Evolutionary conservation across 257 asterid genomes (phyloP), one percentile per base, ranked within the genome.

Genomic region (Solanum piurae): DNA sequence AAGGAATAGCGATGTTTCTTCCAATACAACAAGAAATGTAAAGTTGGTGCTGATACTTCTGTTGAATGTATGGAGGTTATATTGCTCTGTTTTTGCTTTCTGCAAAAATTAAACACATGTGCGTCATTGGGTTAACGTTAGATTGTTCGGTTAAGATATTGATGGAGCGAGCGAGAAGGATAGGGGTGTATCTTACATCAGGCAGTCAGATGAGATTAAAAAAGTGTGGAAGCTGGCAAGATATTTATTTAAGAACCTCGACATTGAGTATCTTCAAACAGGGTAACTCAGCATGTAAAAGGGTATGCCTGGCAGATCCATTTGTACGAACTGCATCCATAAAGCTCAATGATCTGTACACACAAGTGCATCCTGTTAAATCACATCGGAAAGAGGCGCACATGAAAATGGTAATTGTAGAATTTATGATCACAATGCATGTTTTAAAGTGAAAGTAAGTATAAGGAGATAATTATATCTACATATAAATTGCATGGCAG

Each of bases 301-400:
- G 60, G 60, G 60, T 49, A 49, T 49, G 60, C 8, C 16, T 49
- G 60, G 9, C n/a, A 52, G 62, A 38, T 38, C 44, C 44, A 38
- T 38, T 38, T 38, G 44, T 38, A 8, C 44, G 9, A 37, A 37
- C 40, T 37, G 2, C 40, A 90, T 96, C 99, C 88, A 96, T 9
- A 84, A 95, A 96, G 91, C 98, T 96, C 91, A 96, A 88, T n/a
- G 97, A 95, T 42, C 99, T 98, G 83, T 95, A 96, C 7, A 96
- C 98, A 73, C 95, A 96, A 33, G 99, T 98, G 82, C 98, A 95
- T 71, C 99, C 98, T 94, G 92, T 74, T 16, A 29, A 46, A 23
- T 49, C 33, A 21, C 58, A 87, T 68, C 21, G 40, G 42, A 27
- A 44, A 44, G 84, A 77, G 62, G 62, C 46, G 64, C 62, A 79